These are phyloP conservation scores for Ceratobasidium sp. DNA, from an alignment of 1,284 basidiomycete genomes.

Conservation along the genomic window DNA sequence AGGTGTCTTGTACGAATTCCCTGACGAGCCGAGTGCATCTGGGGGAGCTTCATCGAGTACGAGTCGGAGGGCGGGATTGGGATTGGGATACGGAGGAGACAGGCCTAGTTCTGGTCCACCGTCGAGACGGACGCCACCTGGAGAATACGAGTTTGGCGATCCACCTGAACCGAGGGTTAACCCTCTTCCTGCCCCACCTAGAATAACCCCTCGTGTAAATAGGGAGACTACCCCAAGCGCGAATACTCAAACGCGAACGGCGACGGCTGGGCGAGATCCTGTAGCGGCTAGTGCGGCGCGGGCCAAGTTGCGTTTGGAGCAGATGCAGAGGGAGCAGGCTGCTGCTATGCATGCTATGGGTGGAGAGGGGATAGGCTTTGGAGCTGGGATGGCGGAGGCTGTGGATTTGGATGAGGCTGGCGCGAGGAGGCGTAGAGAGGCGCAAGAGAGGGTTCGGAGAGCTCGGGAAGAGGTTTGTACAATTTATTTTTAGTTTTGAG, in stretches of 20 bases:
- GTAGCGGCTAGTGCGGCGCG: constrained; percentile 76
- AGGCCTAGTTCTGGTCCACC: neutral
- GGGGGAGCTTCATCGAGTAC: no score
- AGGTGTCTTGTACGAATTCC: constrained; percentile 17
- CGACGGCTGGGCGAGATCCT: constrained; percentile 61
- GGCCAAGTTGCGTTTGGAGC: constrained; percentile 71
- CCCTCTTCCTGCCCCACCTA: no score
- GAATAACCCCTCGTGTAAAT: no score
- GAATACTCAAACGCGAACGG: neutral
- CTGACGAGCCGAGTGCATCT: constrained; percentile 16
- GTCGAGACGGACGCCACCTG: no score
- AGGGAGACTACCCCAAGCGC: no score
- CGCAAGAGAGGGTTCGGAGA: constrained; percentile 50
- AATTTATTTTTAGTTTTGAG: neutral
- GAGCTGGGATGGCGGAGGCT: constrained; percentile 51
- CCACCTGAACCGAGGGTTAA: no score
- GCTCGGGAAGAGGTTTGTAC: constrained; percentile 29
- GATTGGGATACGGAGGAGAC: constrained; percentile 31
- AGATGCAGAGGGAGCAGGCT: constrained; percentile 77
- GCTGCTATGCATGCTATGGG: constrained; percentile 72
- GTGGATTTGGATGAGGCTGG: constrained; percentile 47
- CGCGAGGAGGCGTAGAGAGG: constrained; percentile 48
- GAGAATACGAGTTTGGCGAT: no score
- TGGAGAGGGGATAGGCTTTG: constrained; percentile 54
- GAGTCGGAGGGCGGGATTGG: constrained; percentile 34